phyloP scores from a whole-genome alignment of 495 filamentous ascomycete species.

The Trichoderma orchidacearum region DNA sequence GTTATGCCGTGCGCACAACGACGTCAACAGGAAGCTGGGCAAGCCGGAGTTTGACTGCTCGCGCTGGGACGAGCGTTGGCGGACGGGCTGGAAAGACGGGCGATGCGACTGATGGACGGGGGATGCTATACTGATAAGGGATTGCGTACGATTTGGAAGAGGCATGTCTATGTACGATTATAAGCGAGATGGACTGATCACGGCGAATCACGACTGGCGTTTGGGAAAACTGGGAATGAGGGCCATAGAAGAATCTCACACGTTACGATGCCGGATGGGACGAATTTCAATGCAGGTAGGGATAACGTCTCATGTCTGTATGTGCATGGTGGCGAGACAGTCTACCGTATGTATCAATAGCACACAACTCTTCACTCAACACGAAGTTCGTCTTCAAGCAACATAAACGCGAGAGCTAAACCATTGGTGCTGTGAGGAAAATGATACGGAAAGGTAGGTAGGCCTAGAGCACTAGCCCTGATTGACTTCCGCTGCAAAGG shows the following conservation, averaged over 20 bases:
- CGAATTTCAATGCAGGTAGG: not conserved
- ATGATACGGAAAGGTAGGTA: too few species aligned
- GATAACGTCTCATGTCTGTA: too few species aligned
- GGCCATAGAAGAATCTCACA: not conserved
- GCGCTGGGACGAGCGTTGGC: conserved; percentile 89
- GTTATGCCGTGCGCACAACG: conserved; percentile 98
- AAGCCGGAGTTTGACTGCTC: conserved; percentile 85
- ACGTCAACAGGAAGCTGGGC: conserved; percentile 86
- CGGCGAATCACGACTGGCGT: not conserved
- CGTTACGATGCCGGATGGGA: not conserved
- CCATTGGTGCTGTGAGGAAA: too few species aligned
- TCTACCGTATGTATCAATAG: not conserved
- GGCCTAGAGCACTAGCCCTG: too few species aligned
- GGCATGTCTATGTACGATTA: conserved; percentile 1
- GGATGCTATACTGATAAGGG: not conserved
- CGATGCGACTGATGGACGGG: conserved; percentile 26
- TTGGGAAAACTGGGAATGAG: not conserved
- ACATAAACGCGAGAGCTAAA: too few species aligned
- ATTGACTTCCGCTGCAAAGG: too few species aligned
- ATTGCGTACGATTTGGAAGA: not conserved
- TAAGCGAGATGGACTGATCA: not conserved
- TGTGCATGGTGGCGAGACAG: not conserved
- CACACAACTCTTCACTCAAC: not conserved
- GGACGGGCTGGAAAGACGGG: conserved; percentile 87
- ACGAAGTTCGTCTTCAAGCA: not conserved